Evolutionary conservation across 2,329 filamentous ascomycete genomes (phyloP).

Genomic region (Scolecobasidium constrictum): DNA sequence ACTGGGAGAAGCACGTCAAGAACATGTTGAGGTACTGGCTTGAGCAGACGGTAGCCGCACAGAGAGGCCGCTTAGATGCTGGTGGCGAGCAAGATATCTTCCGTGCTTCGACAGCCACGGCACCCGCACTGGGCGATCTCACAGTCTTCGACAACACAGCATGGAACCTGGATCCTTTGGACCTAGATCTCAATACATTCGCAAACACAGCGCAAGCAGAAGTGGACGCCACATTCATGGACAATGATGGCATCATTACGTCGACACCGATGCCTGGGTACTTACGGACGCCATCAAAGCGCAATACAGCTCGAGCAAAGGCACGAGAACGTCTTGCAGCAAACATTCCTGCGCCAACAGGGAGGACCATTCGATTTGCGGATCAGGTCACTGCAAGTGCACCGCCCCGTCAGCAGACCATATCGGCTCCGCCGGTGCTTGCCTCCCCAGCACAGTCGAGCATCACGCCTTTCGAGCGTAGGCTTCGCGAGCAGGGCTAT

Average conservation of each 20-base stretch:
- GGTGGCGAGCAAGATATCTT: background rate
- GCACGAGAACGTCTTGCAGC: constrained; percentile 13
- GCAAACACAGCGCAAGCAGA: constrained; percentile 11
- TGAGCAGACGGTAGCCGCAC: constrained; percentile 27
- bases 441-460: background rate
- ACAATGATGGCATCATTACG: constrained; percentile 2
- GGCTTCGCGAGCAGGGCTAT: constrained; percentile 21
- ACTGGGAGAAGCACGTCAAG: constrained; percentile 42
- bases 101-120: background rate
- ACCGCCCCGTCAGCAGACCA: background rate
- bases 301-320: constrained; percentile 23
- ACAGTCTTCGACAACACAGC: constrained; percentile 8
- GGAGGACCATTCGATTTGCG: constrained; percentile 7
- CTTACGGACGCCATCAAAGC: constrained; percentile 35
- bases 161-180: constrained; percentile 15
- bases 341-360: constrained; percentile 11
- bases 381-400: background rate
- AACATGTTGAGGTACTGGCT: constrained; percentile 46
- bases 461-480: constrained; percentile 22
- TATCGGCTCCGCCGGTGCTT: background rate
- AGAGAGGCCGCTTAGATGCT: constrained; percentile 10
- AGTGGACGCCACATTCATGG: constrained; percentile 14
- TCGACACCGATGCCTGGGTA: constrained; percentile 25
- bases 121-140: background rate
- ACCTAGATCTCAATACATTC: constrained; percentile 11